Percentiles rank a stretch among this genome's conserved stretches.
These are phyloP conservation scores for Kodamaea derodonti DNA, from an alignment of 1,139 yeast species.

Conservation along the genomic window DNA sequence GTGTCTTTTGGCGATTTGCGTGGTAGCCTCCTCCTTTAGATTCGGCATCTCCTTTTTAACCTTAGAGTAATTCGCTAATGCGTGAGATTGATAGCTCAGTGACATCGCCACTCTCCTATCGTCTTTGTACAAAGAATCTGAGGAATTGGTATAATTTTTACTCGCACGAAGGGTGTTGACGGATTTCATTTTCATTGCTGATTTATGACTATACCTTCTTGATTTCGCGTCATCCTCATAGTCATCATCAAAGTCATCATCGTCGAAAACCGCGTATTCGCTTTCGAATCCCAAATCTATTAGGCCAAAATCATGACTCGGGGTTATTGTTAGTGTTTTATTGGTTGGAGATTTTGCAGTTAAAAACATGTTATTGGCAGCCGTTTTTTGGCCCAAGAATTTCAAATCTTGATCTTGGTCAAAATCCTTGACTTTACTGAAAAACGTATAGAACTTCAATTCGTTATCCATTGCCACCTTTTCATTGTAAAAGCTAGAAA, in stretches of 20 bases:
- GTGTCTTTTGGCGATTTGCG: too few relatives aligned
- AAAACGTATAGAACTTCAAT: constrained; percentile 35
- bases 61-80: background rate
- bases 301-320: constrained; percentile 12
- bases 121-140: constrained; percentile 4
- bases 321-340: constrained; percentile 7
- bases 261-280: constrained; percentile 8
- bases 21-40: background rate
- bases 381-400: constrained; percentile 12
- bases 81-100: constrained; percentile 4
- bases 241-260: constrained; percentile 18
- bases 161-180: constrained; percentile 5
- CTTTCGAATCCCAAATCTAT: constrained; percentile 18
- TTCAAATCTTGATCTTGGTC: constrained; percentile 28
- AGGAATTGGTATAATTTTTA: constrained; percentile 5
- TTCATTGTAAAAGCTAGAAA: constrained; percentile 17
- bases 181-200: too few relatives aligned
- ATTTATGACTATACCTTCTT: constrained; percentile 13
- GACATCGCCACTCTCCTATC: constrained; percentile 4
- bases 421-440: constrained; percentile 26
- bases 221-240: constrained; percentile 9
- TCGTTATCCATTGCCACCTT: constrained; percentile 12
- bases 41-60: background rate
- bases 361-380: constrained; percentile 2
- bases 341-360: background rate